Evolutionary conservation across 768 basidiomycete genomes (phyloP).

Genomic region (Pleurotus cornucopiae): DNA sequence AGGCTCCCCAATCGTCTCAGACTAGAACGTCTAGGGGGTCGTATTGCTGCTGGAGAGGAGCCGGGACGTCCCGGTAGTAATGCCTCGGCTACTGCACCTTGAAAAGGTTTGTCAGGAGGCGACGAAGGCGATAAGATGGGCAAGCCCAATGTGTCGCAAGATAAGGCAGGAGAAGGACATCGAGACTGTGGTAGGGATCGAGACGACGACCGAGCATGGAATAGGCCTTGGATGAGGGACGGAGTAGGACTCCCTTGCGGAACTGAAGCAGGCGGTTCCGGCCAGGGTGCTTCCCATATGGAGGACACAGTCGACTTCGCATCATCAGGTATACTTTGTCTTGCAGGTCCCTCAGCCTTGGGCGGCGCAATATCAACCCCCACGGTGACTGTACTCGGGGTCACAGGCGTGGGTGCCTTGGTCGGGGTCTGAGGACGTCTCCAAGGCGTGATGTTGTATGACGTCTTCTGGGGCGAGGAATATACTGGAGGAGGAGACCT

Average conservation of each 20-base stretch:
- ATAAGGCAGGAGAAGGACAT: slow-evolving; percentile 29
- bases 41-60: neutral
- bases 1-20: neutral
- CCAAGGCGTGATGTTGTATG: slow-evolving; percentile 2
- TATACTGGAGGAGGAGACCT: slow-evolving; percentile 15
- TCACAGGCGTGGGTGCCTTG: neutral
- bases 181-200: slow-evolving; percentile 7
- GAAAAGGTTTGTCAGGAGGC: slow-evolving; percentile 13
- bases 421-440: neutral
- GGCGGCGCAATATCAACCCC: neutral
- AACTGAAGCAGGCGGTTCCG: slow-evolving; percentile 23
- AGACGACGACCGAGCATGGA: slow-evolving; percentile 16
- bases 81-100: slow-evolving; percentile 19
- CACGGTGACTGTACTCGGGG: too few relatives aligned
- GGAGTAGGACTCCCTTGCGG: slow-evolving; percentile 20
- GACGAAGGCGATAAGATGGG: slow-evolving; percentile 12
- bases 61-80: neutral
- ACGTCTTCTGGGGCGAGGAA: slow-evolving; percentile 3
- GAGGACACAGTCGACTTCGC: slow-evolving; percentile 31
- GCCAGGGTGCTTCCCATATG: slow-evolving; percentile 37
- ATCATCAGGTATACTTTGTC: slow-evolving; percentile 24
- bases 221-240: slow-evolving; percentile 17
- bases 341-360: slow-evolving; percentile 13
- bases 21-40: neutral
- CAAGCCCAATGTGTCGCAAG: slow-evolving; percentile 18